Evolutionary conservation across 2,329 filamentous ascomycete species (phyloP).

Genomic region (Ramularia collo-cygni): DNA sequence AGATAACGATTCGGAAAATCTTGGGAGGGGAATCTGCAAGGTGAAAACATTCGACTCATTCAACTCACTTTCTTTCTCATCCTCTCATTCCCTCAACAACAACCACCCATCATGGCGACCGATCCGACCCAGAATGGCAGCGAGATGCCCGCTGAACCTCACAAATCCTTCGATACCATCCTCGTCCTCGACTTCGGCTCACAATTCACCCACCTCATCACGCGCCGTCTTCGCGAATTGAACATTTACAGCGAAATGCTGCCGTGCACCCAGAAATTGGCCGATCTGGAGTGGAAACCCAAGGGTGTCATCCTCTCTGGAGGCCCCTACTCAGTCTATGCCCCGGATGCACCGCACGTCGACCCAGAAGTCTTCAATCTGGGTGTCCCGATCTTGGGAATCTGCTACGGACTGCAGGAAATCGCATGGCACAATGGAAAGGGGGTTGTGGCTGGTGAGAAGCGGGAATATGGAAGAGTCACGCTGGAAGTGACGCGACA

Average conservation of each 20-base stretch:
- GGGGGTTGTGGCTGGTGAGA: conserved; percentile 62
- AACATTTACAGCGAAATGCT: conserved; percentile 84
- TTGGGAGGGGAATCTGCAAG: too few relatives aligned
- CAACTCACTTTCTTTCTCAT: too few relatives aligned
- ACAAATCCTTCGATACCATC: conserved; percentile 58
- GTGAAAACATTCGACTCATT: too few relatives aligned
- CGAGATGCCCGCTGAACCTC: conserved; percentile 40
- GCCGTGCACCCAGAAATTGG: conserved; percentile 74
- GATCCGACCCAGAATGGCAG: conserved; percentile 30
- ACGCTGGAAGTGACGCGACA: conserved; percentile 56
- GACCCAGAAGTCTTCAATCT: conserved; percentile 77
- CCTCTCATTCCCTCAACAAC: too few relatives aligned
- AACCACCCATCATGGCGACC: conserved; percentile 24
- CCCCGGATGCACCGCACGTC: conserved; percentile 67
- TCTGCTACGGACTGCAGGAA: conserved; percentile 64
- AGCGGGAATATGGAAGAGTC: conserved; percentile 66
- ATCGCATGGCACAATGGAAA: conserved; percentile 63
- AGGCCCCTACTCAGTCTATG: conserved; percentile 73
- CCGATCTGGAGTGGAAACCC: conserved; percentile 70
- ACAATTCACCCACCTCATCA: conserved; percentile 69
- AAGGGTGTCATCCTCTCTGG: conserved; percentile 76
- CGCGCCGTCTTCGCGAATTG: conserved; percentile 66
- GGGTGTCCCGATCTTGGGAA: conserved; percentile 53
- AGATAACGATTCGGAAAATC: too few relatives aligned
- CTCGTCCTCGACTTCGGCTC: conserved; percentile 66